Base-by-base conservation (phyloP, 2,329 filamentous ascomycete genomes). In the Pestalotiopsis sp. region DNA sequence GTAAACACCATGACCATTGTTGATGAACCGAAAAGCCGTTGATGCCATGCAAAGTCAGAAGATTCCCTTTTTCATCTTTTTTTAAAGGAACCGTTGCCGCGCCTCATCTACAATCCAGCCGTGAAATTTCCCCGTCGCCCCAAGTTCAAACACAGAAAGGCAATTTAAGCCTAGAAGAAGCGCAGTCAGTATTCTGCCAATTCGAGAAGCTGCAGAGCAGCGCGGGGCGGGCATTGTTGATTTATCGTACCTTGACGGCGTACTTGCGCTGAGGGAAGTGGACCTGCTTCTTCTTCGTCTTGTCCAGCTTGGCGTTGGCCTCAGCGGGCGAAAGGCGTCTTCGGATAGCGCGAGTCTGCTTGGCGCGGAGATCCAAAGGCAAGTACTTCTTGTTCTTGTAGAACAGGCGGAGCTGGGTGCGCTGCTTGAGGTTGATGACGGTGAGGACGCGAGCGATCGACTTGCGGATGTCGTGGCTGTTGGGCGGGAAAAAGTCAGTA, bases 371-470 rank as follows among this genome's bases (percentile, higher is more conserved):
- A 85, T 99, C 97, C 84, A 99, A 94, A 75, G 96, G 96, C 75
- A 94, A 87, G 91, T 98, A 98, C 90, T 98, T 98, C 94, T 98
- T 98, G 92, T 92, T 93, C 91, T 97, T 97, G 92, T 99, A 99
- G 93, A 98, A 98, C 77, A 98, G 90, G 80, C 95, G 94, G 81
- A 99, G 94, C 88, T 98, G 95, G 77, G 94, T 89, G 84, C 97
- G 93, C 90, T 99, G 96, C 91, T 97, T 98, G 86, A 94, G 92
- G 91, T 98, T 99, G 92, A 99, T 97, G 88, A 99, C 90, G 85
- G 96, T 99, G 80, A 99, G 92, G 86, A 98, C 94, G 83, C 95
- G 95, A 82, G 96, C 97, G 86, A 99, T 98, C 76, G 95, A 97
- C 91, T 99, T 99, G 90, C 96, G 95, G 84, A 99, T 90, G 85